Evolutionary conservation across 148 eudicot species (phyloP), one percentile per base, ranked within the genome.

Genomic region (Spergularia bocconei): DNA sequence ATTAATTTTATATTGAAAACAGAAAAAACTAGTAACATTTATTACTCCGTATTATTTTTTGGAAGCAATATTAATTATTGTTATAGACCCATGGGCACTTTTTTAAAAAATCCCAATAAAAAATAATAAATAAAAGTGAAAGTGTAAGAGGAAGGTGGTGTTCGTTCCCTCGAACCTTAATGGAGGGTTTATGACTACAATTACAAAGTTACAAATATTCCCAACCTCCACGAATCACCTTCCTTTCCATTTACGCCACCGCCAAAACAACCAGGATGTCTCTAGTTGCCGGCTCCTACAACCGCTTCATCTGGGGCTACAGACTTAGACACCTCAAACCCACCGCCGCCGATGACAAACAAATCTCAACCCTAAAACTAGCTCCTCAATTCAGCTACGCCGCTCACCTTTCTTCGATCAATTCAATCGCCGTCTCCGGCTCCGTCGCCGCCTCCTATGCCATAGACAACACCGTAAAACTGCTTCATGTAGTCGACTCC

Each of bases 231-330:
- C 14, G 56, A 13, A 10, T 4, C 1, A 3, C 15, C 1, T 5
- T 15, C 36, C 3, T 4, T 20, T 10, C 55, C 33, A 17, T 14
- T 36, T 4, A 38, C 72, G 3, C 63, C 69, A 51, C 16, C 76
- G 36, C 61, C 72, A 9, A 50, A 74, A 52, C 51, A 14, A 0
- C 56, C 48, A 52, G 51, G 25, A 90, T 91, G 98, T 82, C 87
- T 55, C 69, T 91, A 36, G 72, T 94, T 6, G 96, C 96, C 14
- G 98, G 98, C 7, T 88, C 92, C 1, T 94, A 94, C 80, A 91
- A 91, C 83, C 78, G 86, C 6, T 94, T 88, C 87, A 83, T 91
- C 0, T 87, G 93, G 96, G 97, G 98, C 44, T 91, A 86, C 88
- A 88, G 82, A 47, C 79, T 94, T 69, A 87, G 80, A 79, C 77